phyloP scores from a whole-genome alignment of 2,329 filamentous ascomycete genomes.

The Aspergillus brasiliensis region DNA sequence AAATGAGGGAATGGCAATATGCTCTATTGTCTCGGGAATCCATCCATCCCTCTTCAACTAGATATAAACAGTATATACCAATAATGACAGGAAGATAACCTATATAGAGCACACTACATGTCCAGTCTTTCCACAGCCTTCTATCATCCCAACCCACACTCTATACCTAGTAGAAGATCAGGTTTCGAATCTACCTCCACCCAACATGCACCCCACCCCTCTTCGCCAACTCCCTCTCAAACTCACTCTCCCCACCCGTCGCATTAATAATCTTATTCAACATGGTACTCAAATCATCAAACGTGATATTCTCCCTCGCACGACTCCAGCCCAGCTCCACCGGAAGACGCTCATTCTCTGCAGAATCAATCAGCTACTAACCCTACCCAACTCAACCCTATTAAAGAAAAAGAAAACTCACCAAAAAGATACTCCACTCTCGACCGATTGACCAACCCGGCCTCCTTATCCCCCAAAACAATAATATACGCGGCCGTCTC shows the following conservation, averaged over 20 bases:
- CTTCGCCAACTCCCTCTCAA: background rate
- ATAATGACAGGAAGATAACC: background rate
- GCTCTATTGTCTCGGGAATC: too few relatives aligned
- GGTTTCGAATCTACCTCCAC: background rate
- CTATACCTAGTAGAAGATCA: background rate
- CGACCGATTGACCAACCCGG: conserved; percentile 42
- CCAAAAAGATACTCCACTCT: conserved; percentile 27
- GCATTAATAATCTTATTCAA: background rate
- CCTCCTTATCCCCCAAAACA: conserved; percentile 49
- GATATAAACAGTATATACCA: background rate
- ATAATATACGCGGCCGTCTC: conserved; percentile 56
- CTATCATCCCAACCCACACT: background rate
- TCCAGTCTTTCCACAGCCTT: background rate
- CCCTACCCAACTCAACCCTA: too few relatives aligned
- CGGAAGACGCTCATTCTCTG: conserved; percentile 1
- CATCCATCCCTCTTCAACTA: background rate
- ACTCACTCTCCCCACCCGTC: background rate
- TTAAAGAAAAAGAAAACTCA: conserved; percentile 5
- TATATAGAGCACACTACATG: background rate
- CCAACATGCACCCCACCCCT: background rate
- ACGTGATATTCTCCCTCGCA: background rate
- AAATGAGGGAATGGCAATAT: too few relatives aligned
- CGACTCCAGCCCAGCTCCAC: background rate
- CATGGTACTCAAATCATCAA: background rate
- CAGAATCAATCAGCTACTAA: background rate